Conservation (phyloP, 2,329 filamentous ascomycete species). For the Tolypocladium nubicola region DNA sequence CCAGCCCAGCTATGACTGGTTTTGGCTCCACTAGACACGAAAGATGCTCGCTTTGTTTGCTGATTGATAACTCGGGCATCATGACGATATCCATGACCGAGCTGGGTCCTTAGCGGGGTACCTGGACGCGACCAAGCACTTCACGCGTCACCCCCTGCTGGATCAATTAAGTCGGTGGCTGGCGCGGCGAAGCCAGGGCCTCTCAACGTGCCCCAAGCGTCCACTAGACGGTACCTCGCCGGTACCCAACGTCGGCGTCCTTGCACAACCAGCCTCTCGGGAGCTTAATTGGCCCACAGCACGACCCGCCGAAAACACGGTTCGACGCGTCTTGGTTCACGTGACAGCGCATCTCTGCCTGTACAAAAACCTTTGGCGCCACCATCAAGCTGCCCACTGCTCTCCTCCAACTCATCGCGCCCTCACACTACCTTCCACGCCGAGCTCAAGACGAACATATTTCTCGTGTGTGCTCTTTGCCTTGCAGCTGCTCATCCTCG, state of each 20-base stretch:
- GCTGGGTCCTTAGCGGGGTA: slow-evolving; percentile 4
- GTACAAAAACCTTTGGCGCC: slow-evolving; percentile 28
- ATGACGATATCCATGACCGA: slow-evolving; percentile 9
- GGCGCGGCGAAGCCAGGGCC: slow-evolving; percentile 1
- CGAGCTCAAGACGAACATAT: slow-evolving; percentile 10
- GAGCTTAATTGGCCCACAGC: slow-evolving; percentile 14
- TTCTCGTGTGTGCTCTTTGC: slow-evolving; percentile 9
- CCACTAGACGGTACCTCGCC: slow-evolving; percentile 4
- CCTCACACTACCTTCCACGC: slow-evolving; percentile 10
- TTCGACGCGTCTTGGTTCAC: slow-evolving; percentile 24
- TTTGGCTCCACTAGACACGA: slow-evolving; percentile 11
- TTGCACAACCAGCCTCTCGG: slow-evolving; percentile 3
- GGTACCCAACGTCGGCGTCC: background rate
- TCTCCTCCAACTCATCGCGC: slow-evolving; percentile 17
- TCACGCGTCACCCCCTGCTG: slow-evolving; percentile 9
- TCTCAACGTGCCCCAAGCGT: background rate
- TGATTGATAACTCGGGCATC: slow-evolving; percentile 18
- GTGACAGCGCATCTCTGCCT: slow-evolving; percentile 23
- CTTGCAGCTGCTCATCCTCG: slow-evolving; percentile 4
- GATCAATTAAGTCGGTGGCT: slow-evolving; percentile 6
- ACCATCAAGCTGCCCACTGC: slow-evolving; percentile 9
- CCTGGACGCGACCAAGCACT: slow-evolving; percentile 10
- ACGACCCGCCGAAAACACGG: slow-evolving; percentile 14
- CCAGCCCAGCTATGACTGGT: slow-evolving; percentile 1
- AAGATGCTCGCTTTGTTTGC: slow-evolving; percentile 12